Evolutionary conservation across 1,284 basidiomycete species (phyloP), one percentile per base, ranked within the genome.

Genomic region (Uromyces viciae-fabae): DNA sequence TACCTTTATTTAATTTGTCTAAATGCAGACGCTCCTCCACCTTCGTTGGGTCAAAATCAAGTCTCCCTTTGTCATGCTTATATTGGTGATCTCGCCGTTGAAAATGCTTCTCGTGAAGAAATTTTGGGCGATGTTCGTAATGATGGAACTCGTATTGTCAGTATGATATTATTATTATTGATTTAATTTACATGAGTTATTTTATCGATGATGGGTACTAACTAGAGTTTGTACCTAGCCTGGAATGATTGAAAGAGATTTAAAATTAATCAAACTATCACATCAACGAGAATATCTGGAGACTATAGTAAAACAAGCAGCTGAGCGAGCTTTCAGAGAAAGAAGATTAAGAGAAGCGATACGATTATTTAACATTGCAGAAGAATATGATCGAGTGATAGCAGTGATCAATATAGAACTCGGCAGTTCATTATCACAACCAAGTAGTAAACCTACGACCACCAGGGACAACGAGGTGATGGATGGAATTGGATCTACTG

Each of bases 281-380:
- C 90, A 92, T 84, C 87, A 88, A 79, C 88, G 90, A 68, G 90
- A 92, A 75, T 97, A 93, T 88, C 91, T 95, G 78, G 90, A 90
- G 46, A 89, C 92, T 54, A 94, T 98, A 81, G 92, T 98, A 76
- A 88, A 91, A 82, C 90, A 91, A 15, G 93, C 94, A 0, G 93
- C 95, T 0, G 89, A 90, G 74, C 89, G 93, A 84, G 92, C 89
- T 88, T 81, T 92, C 89, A 86, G 91, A 68, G 89, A 89, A 82
- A 86, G 88, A 72, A 92, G 93, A 40, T 91, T 93, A 60, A 89
- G 92, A 5, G 94, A 98, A 86, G 94, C 95, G 1, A 95, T 99
- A 87, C 92, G 96, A 86, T 88, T 99, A 66, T 98, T 94, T 88
- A 96, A 98, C 87, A 90, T 98, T 49, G 94, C 95, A 0, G 93